Evolutionary conservation across 148 eudicot species (phyloP).

Genomic region (Camellia japonica): DNA sequence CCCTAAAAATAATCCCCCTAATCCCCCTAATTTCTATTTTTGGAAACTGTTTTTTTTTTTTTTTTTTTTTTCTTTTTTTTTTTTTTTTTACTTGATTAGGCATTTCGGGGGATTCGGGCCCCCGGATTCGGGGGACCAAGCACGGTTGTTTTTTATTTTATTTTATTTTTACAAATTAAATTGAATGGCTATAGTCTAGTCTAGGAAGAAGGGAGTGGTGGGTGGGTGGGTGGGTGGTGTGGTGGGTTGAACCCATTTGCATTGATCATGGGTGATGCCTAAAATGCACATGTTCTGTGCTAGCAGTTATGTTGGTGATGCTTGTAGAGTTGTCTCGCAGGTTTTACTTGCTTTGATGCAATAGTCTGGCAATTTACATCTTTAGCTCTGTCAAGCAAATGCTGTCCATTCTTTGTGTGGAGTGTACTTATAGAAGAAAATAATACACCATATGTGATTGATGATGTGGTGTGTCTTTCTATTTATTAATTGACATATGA

Average conservation of each 20-base stretch:
- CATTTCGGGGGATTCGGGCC: too few species aligned
- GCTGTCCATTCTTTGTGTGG: not conserved
- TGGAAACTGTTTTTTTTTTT: too few species aligned
- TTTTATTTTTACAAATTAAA: not conserved
- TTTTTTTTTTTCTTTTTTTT: too few species aligned
- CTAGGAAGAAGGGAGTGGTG: not conserved
- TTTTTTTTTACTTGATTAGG: too few species aligned
- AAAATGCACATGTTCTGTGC: slow-evolving; percentile 6
- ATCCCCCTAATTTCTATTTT: too few species aligned
- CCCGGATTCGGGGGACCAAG: too few species aligned
- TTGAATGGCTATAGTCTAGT: not conserved
- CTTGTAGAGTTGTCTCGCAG: not conserved
- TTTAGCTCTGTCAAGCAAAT: slow-evolving; percentile 3
- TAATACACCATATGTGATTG: too few species aligned
- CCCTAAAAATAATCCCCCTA: too few species aligned
- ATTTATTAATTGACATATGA: too few species aligned
- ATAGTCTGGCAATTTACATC: not conserved
- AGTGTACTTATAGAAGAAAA: not conserved
- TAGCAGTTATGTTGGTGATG: not conserved
- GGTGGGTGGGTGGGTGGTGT: too few species aligned
- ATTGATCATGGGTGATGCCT: not conserved
- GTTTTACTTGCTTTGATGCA: not conserved
- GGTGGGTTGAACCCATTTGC: slow-evolving; percentile 1
- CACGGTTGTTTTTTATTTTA: too few species aligned
- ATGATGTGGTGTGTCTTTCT: too few species aligned